Evolutionary conservation across 352 stramenopile species (phyloP).

Genomic region (Phytophthora ramorum): DNA sequence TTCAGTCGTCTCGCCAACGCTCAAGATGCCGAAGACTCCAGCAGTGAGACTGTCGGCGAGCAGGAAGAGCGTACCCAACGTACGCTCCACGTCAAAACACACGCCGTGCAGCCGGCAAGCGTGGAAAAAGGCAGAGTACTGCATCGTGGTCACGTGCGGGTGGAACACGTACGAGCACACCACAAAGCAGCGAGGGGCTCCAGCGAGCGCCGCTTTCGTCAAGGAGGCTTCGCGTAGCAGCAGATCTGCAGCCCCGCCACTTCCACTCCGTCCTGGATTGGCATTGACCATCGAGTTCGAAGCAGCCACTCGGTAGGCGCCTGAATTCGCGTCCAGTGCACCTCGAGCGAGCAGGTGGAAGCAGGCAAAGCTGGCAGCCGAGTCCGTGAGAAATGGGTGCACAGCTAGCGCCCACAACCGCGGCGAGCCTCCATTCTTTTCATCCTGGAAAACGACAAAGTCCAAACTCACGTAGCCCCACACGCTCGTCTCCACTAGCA

Average conservation of each 20-base stretch:
- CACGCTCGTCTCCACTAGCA: conserved; percentile 43
- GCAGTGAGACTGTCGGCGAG: conserved; percentile 83
- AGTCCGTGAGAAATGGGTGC: conserved; percentile 81
- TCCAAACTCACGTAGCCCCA: conserved; percentile 89
- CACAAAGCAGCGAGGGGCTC: conserved; percentile 63
- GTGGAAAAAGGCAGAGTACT: conserved; percentile 89
- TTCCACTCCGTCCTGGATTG: conserved; percentile 8
- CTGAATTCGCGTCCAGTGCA: conserved; percentile 34
- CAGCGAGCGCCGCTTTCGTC: conserved; percentile 14
- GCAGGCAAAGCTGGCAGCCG: conserved; percentile 69
- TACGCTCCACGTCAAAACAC: conserved; percentile 82
- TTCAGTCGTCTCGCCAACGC: conserved; percentile 58
- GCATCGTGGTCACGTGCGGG: conserved; percentile 79
- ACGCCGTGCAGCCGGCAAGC: conserved; percentile 87
- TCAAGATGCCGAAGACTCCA: conserved; percentile 75
- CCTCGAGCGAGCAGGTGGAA: conserved; percentile 75
- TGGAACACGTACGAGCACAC: conserved; percentile 82
- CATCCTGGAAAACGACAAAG: conserved; percentile 78
- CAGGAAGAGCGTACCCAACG: conserved; percentile 76
- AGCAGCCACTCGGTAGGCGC: conserved; percentile 18
- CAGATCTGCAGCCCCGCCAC: conserved; percentile 14
- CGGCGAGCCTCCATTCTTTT: conserved; percentile 39
- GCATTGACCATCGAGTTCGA: background rate
- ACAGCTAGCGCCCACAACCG: conserved; percentile 81
- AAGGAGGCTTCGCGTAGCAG: conserved; percentile 36